These are phyloP conservation scores for Wickerhamiella occidentalis DNA, from an alignment of 805 yeast genomes.

Conservation along the genomic window DNA sequence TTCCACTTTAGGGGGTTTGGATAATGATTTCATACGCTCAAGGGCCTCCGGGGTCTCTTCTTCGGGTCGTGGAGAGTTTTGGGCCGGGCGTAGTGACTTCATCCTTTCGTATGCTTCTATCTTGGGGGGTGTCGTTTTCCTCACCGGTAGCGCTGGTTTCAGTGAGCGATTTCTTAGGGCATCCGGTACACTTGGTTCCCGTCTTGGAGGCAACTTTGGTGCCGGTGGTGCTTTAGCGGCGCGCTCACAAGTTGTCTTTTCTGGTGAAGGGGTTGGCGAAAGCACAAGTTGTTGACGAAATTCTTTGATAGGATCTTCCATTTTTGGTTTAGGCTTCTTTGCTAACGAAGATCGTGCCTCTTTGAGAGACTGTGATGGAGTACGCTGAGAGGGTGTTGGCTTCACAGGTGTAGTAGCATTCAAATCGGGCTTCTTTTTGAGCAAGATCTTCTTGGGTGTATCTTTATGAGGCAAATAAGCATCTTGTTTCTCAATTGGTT, in stretches of 20 bases:
- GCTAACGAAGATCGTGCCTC: conserved; percentile 5
- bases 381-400: neutral
- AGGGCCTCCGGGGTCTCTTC: conserved; percentile 6
- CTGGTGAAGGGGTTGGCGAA: neutral
- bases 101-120: conserved; percentile 5
- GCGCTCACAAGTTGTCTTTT: neutral
- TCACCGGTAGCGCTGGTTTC: neutral
- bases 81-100: conserved; percentile 4
- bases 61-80: neutral
- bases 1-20: neutral
- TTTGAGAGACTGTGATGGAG: conserved; percentile 6
- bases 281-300: conserved; percentile 4
- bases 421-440: neutral
- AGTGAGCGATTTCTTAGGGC: conserved; percentile 1
- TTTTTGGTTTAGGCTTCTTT: neutral
- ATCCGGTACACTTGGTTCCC: conserved; percentile 5
- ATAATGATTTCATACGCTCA: conserved; percentile 5
- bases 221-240: too few species aligned
- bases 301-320: conserved; percentile 3
- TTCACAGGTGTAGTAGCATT: neutral
- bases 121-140: neutral
- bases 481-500: too few species aligned
- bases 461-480: neutral
- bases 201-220: neutral
- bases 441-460: neutral